These are phyloP conservation scores for Holtermanniella nyarrowii DNA, from an alignment of 768 basidiomycete genomes.

Conservation along the genomic window DNA sequence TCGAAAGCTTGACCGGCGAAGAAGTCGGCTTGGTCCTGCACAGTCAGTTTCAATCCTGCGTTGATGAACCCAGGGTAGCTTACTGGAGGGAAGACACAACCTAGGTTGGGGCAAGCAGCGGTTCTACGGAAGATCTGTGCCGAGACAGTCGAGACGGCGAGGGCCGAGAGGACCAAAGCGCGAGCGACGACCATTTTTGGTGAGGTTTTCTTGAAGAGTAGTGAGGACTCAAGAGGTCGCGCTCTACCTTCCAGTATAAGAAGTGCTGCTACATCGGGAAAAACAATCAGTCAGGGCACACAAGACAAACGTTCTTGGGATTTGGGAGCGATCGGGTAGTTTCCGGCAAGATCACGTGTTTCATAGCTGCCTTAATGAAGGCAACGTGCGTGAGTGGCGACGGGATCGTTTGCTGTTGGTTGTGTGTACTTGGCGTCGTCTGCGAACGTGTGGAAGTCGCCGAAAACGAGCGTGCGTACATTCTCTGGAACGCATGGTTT, in stretches of 20 bases:
- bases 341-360: too few species aligned
- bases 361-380: too few species aligned
- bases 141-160: conserved; percentile 12
- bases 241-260: neutral
- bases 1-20: conserved; percentile 35
- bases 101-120: conserved; percentile 36
- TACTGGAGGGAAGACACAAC: conserved; percentile 36
- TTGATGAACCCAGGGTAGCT: neutral
- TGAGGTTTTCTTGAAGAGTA: neutral
- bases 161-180: conserved; percentile 4
- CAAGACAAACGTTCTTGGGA: too few species aligned
- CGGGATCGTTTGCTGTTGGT: too few species aligned
- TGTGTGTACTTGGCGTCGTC: too few species aligned
- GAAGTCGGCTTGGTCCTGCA: conserved; percentile 28
- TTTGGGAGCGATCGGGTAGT: too few species aligned
- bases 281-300: too few species aligned
- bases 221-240: neutral
- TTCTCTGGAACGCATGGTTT: too few species aligned
- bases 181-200: neutral
- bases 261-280: too few species aligned
- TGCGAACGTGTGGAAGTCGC: too few species aligned
- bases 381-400: too few species aligned
- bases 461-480: too few species aligned
- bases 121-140: conserved; percentile 33
- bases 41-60: neutral